These are phyloP conservation scores for Halenospora varia DNA, from an alignment of 495 filamentous ascomycete genomes.

Conservation along the genomic window DNA sequence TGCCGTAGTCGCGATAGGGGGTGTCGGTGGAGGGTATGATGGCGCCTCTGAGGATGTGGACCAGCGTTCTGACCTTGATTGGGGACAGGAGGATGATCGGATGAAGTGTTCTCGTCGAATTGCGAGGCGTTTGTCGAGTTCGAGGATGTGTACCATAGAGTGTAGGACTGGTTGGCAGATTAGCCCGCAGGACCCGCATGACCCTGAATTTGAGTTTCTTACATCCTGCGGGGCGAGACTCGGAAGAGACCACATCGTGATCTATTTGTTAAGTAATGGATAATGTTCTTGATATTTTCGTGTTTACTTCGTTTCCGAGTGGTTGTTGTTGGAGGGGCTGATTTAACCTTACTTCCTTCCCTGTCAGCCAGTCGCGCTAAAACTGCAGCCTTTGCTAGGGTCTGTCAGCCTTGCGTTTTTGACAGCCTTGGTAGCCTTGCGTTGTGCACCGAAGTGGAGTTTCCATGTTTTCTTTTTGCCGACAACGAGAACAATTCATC, in stretches of 20 bases:
- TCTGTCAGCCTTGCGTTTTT: neutral
- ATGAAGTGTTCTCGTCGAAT: conserved; percentile 29
- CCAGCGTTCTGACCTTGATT: conserved; percentile 21
- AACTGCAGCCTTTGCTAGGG: neutral
- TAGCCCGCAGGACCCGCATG: conserved; percentile 9
- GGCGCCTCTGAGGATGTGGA: conserved; percentile 16
- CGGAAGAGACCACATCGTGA: conserved; percentile 63
- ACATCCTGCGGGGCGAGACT: conserved; percentile 69
- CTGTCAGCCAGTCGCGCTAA: neutral
- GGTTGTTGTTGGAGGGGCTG: neutral
- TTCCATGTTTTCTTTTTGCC: too few relatives aligned
- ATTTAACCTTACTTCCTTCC: neutral
- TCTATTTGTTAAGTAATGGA: neutral
- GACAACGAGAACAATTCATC: too few relatives aligned
- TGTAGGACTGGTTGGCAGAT: conserved; percentile 51
- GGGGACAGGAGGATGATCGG: conserved; percentile 16
- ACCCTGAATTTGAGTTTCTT: conserved; percentile 27
- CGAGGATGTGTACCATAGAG: conserved; percentile 62
- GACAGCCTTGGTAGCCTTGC: too few relatives aligned
- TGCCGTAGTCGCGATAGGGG: conserved; percentile 56
- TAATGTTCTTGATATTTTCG: neutral
- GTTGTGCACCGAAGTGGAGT: too few relatives aligned
- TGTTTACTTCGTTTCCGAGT: neutral
- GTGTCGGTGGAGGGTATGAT: conserved; percentile 36
- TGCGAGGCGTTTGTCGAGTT: conserved; percentile 22